Percentiles rank a stretch among this genome's conserved stretches.
These are phyloP conservation scores for Suillus weaverae DNA, from an alignment of 768 basidiomycete genomes.

Conservation along the genomic window DNA sequence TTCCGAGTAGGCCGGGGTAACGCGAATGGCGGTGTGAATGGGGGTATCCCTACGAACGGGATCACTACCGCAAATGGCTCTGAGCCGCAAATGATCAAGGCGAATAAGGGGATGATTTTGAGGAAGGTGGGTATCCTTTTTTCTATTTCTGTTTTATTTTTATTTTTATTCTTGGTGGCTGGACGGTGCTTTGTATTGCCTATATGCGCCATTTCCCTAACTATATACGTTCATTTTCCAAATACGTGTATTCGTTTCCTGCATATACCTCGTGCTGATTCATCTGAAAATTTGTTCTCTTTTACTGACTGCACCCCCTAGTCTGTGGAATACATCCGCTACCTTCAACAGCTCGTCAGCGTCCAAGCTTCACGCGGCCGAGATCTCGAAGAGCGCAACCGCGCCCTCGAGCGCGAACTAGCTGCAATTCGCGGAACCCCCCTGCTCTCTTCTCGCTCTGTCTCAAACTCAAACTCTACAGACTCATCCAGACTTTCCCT, in stretches of 20 bases:
- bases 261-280: background rate
- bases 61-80: slow-evolving; percentile 16
- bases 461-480: background rate
- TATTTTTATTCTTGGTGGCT: slow-evolving; percentile 48
- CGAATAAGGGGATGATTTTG: slow-evolving; percentile 94
- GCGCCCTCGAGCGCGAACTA: slow-evolving; percentile 34
- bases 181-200: slow-evolving; percentile 10
- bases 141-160: background rate
- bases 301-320: slow-evolving; percentile 14
- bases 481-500: background rate
- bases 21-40: slow-evolving; percentile 20
- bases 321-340: slow-evolving; percentile 60
- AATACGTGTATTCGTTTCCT: background rate
- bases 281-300: slow-evolving; percentile 6
- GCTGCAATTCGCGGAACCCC: slow-evolving; percentile 20
- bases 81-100: slow-evolving; percentile 64
- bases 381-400: slow-evolving; percentile 75
- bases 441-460: background rate
- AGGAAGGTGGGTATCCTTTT: slow-evolving; percentile 52
- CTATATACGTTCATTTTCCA: background rate
- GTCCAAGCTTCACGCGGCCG: slow-evolving; percentile 77
- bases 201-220: slow-evolving; percentile 1
- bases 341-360: slow-evolving; percentile 83
- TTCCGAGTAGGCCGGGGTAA: slow-evolving; percentile 7
- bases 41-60: slow-evolving; percentile 16